Evolutionary conservation across 2,329 filamentous ascomycete species (phyloP).

Genomic region (Xylariaceae sp.): DNA sequence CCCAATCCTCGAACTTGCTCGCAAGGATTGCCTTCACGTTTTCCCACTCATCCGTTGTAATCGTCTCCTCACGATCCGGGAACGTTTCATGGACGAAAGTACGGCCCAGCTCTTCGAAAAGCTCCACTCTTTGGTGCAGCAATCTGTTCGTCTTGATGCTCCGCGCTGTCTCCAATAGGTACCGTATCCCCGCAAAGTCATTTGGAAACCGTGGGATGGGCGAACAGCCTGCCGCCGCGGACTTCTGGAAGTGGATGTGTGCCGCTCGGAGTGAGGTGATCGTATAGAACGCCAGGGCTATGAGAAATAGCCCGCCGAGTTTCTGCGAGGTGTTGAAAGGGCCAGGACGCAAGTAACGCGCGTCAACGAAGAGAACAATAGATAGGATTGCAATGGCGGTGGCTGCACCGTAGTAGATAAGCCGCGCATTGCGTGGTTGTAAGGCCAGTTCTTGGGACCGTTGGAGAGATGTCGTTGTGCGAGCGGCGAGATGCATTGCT

Average conservation of each 20-base stretch:
- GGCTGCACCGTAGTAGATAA: constrained; percentile 18
- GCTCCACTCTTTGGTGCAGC: constrained; percentile 14
- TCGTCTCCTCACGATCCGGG: constrained; percentile 13
- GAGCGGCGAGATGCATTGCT: too few species aligned
- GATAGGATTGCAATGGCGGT: constrained; percentile 4
- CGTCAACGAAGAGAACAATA: constrained; percentile 10
- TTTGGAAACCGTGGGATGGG: constrained; percentile 20
- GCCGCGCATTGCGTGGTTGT: constrained; percentile 16
- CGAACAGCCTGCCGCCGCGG: constrained; percentile 18
- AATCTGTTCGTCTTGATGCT: constrained; percentile 18
- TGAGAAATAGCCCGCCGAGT: constrained; percentile 6
- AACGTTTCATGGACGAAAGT: constrained; percentile 26
- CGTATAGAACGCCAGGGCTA: constrained; percentile 15
- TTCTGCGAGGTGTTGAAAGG: background rate
- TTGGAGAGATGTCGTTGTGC: too few species aligned
- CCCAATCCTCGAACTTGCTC: constrained; percentile 49
- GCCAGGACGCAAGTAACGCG: constrained; percentile 12
- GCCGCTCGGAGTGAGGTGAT: constrained; percentile 17
- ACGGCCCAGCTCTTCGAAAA: constrained; percentile 17
- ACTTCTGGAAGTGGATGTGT: constrained; percentile 19
- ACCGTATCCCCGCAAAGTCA: constrained; percentile 26
- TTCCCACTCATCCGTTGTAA: constrained; percentile 28
- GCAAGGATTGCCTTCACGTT: constrained; percentile 57
- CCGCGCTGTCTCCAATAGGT: constrained; percentile 20
- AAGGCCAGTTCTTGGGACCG: constrained; percentile 5